phyloP scores from a whole-genome alignment of 2,329 filamentous ascomycete genomes.

The Mycosphaerella arachidis region DNA sequence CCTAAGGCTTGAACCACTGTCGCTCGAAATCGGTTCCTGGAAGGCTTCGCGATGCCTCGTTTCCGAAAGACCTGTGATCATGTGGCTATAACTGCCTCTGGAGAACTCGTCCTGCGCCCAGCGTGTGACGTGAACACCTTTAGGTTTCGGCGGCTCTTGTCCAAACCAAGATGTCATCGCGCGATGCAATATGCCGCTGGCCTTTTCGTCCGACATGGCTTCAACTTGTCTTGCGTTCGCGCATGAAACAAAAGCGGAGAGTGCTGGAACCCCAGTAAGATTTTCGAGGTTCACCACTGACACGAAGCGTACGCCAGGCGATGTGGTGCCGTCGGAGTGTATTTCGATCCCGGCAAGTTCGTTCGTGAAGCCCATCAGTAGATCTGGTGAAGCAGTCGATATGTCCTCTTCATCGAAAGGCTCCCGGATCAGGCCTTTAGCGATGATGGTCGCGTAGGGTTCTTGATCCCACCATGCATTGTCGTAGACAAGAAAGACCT shows the following conservation, averaged over 20 bases:
- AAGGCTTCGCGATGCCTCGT: conserved; percentile 19
- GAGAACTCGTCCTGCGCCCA: conserved; percentile 22
- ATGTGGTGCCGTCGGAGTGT: conserved; percentile 11
- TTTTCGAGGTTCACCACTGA: conserved; percentile 21
- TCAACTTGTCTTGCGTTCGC: conserved; percentile 21
- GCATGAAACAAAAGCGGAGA: conserved; percentile 24
- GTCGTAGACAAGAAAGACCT: conserved; percentile 23
- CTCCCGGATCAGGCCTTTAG: conserved; percentile 11
- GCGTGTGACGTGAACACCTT: conserved; percentile 22
- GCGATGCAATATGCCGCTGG: conserved; percentile 19
- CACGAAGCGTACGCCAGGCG: conserved; percentile 14
- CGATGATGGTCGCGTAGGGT: conserved; percentile 16
- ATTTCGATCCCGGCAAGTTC: conserved; percentile 22
- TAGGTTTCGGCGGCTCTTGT: conserved; percentile 17
- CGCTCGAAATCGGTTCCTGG: conserved; percentile 11
- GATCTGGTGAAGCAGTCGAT: conserved; percentile 11
- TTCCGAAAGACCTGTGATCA: conserved; percentile 21
- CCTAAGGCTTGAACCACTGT: conserved; percentile 15
- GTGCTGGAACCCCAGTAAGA: conserved; percentile 20
- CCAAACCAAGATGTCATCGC: conserved; percentile 21
- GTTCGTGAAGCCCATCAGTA: conserved; percentile 21
- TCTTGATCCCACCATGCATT: conserved; percentile 22
- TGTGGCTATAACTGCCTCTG: conserved; percentile 25
- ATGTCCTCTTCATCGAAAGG: conserved; percentile 4
- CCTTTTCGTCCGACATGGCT: conserved; percentile 17